Conservation (phyloP, 768 basidiomycete species). For the Postia placenta region DNA sequence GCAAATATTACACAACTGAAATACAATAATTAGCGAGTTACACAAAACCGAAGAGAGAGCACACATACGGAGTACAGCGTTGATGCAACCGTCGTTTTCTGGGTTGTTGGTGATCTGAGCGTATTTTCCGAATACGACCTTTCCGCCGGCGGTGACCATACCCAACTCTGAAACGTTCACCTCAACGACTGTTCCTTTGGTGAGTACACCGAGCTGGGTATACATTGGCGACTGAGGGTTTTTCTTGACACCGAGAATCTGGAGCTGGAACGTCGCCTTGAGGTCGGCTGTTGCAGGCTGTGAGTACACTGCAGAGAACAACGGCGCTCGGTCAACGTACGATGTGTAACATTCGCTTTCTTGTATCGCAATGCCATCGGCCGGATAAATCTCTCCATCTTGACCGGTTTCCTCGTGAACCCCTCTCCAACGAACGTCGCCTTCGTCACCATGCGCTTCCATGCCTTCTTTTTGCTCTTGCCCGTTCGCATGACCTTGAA, state of each 20-base stretch:
- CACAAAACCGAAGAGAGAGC: background rate
- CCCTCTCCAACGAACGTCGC: constrained; percentile 98
- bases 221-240: constrained; percentile 99
- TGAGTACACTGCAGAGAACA: background rate
- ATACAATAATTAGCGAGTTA: background rate
- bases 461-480: constrained; percentile 91
- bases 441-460: constrained; percentile 99
- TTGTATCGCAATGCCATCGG: constrained; percentile 98
- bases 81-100: constrained; percentile 95
- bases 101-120: constrained; percentile 93
- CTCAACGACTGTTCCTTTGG: constrained; percentile 97
- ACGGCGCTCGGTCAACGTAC: constrained; percentile 37
- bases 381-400: constrained; percentile 96
- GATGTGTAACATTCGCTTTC: constrained; percentile 98
- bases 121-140: constrained; percentile 90
- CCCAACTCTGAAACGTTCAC: constrained; percentile 99
- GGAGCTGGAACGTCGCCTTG: constrained; percentile 97
- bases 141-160: constrained; percentile 95
- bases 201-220: constrained; percentile 92
- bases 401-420: constrained; percentile 97
- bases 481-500: constrained; percentile 99
- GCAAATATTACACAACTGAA: constrained; percentile 12
- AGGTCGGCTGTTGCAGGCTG: constrained; percentile 62
- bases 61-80: constrained; percentile 81
- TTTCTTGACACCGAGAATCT: constrained; percentile 97